Evolutionary conservation across 1,284 basidiomycete genomes (phyloP).

Genomic region (Cutaneotrichosporon spelunceum): DNA sequence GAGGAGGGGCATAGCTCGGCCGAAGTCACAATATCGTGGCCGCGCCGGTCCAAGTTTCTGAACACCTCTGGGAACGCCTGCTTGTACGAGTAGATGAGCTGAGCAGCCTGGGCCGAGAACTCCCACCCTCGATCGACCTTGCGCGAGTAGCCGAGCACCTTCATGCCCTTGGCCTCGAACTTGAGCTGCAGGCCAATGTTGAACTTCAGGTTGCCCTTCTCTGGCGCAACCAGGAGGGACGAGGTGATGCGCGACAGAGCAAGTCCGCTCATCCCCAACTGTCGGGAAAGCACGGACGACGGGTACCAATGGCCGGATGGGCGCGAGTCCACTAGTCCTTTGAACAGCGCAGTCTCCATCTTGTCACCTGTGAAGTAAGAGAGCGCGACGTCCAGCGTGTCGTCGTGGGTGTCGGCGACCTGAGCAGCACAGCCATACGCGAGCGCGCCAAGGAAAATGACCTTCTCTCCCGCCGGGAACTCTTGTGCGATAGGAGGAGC

Average conservation of each 20-base stretch:
- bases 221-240: slow-evolving; percentile 77
- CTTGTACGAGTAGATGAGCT: slow-evolving; percentile 80
- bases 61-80: slow-evolving; percentile 79
- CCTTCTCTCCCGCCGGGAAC: slow-evolving; percentile 82
- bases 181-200: slow-evolving; percentile 94
- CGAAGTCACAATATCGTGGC: slow-evolving; percentile 71
- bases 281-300: slow-evolving; percentile 68
- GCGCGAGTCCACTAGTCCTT: slow-evolving; percentile 60
- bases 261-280: slow-evolving; percentile 67
- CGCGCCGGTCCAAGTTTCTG: slow-evolving; percentile 60
- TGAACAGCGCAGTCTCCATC: slow-evolving; percentile 73
- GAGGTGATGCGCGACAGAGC: slow-evolving; percentile 87
- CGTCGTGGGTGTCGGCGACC: slow-evolving; percentile 67
- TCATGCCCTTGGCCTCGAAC: slow-evolving; percentile 92
- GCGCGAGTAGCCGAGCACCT: slow-evolving; percentile 89
- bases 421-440: slow-evolving; percentile 94
- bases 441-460: slow-evolving; percentile 92
- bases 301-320: slow-evolving; percentile 65
- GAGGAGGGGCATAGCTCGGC: slow-evolving; percentile 66
- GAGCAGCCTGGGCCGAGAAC: slow-evolving; percentile 81
- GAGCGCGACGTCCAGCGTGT: slow-evolving; percentile 69
- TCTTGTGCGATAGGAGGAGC: slow-evolving; percentile 81
- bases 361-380: slow-evolving; percentile 82
- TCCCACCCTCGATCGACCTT: slow-evolving; percentile 88
- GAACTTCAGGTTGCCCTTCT: slow-evolving; percentile 67